Conservation (phyloP, 495 filamentous ascomycete genomes). For the Aspergillus kassunensis region DNA sequence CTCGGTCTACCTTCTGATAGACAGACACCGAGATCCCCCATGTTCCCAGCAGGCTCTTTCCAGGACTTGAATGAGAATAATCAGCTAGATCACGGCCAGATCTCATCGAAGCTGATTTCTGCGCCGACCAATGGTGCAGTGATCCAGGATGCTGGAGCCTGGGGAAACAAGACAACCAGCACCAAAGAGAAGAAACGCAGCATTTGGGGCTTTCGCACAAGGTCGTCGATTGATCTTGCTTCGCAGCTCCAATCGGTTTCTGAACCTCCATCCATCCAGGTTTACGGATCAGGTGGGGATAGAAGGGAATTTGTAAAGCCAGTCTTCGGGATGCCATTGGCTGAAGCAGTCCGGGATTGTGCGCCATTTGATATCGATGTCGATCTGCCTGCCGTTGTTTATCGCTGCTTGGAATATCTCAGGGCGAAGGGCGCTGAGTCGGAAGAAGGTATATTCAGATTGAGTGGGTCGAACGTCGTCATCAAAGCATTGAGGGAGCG, state of each 20-base stretch:
- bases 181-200: slow-evolving; percentile 84
- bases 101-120: slow-evolving; percentile 67
- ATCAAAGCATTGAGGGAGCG: slow-evolving; percentile 87
- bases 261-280: slow-evolving; percentile 32
- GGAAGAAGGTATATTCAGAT: slow-evolving; percentile 94
- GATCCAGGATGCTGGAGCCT: slow-evolving; percentile 80
- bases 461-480: slow-evolving; percentile 90
- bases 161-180: slow-evolving; percentile 66
- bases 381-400: slow-evolving; percentile 89
- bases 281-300: slow-evolving; percentile 38
- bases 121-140: slow-evolving; percentile 79
- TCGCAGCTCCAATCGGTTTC: slow-evolving; percentile 33
- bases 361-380: slow-evolving; percentile 65
- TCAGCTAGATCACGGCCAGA: slow-evolving; percentile 23
- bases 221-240: slow-evolving; percentile 58
- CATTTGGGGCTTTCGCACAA: slow-evolving; percentile 85
- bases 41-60: slow-evolving; percentile 23
- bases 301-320: slow-evolving; percentile 59
- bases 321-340: slow-evolving; percentile 81
- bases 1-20: slow-evolving; percentile 50
- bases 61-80: slow-evolving; percentile 25
- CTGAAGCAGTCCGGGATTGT: slow-evolving; percentile 80
- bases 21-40: slow-evolving; percentile 32
- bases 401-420: slow-evolving; percentile 93
- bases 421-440: slow-evolving; percentile 73